Conservation (phyloP, 2,329 filamentous ascomycete species). For the Raffaelea arxii region DNA sequence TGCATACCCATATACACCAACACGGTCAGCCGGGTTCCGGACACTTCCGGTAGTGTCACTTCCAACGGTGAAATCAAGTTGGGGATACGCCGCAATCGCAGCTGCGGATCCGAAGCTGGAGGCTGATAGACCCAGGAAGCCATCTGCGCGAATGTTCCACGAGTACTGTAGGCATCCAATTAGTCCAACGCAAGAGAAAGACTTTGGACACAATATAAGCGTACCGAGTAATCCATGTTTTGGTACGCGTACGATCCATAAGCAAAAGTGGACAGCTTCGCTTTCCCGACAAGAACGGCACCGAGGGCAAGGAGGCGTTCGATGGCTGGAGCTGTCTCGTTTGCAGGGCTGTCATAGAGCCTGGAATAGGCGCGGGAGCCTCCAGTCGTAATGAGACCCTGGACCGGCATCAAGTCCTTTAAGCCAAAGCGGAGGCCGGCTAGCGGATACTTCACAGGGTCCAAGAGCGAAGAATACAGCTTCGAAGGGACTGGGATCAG, state of each 20-base stretch:
- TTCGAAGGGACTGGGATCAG: constrained; percentile 4
- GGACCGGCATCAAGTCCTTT: constrained; percentile 6
- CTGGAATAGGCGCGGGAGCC: constrained; percentile 2
- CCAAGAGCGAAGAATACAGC: constrained; percentile 1
- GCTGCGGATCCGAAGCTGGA: constrained; percentile 4
- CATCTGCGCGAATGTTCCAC: constrained; percentile 5
- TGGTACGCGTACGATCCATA: constrained; percentile 5
- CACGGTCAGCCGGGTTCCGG: constrained; percentile 3
- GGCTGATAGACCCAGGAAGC: constrained; percentile 3
- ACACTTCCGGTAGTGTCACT: constrained; percentile 3
- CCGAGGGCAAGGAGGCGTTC: not conserved
- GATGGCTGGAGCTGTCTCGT: constrained; percentile 3
- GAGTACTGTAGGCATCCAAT: not conserved
- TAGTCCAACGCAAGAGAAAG: not conserved
- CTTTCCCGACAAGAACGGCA: constrained; percentile 2
- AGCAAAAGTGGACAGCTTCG: constrained; percentile 4
- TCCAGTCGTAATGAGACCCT: constrained; percentile 1
- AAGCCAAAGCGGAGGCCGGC: constrained; percentile 6
- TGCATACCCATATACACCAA: constrained; percentile 3
- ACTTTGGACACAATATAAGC: not conserved
- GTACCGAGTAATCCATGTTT: constrained; percentile 5
- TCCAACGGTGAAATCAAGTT: constrained; percentile 4
- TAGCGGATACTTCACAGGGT: not conserved
- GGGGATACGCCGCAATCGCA: constrained; percentile 2
- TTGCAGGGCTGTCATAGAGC: constrained; percentile 2